phyloP scores from a whole-genome alignment of 345 rosid species.

The Gossypium stocksii region DNA sequence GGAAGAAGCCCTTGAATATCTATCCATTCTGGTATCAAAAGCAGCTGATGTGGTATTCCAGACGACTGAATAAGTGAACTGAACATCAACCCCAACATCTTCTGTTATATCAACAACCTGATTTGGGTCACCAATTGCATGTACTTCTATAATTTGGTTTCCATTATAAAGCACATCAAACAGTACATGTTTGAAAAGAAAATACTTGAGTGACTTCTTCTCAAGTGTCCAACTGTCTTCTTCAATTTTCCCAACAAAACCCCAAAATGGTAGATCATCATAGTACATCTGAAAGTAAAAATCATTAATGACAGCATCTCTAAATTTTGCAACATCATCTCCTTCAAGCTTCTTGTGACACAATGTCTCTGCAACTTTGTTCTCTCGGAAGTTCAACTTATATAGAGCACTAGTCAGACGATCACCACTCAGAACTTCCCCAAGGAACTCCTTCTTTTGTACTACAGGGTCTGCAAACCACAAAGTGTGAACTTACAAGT shows the following conservation, averaged over 20 bases:
- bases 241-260: slow-evolving; percentile 77
- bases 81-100: slow-evolving; percentile 49
- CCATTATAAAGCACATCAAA: slow-evolving; percentile 65
- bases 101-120: slow-evolving; percentile 60
- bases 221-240: slow-evolving; percentile 30
- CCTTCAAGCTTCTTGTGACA: slow-evolving; percentile 46
- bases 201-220: slow-evolving; percentile 38
- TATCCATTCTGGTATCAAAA: slow-evolving; percentile 56
- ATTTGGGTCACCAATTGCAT: slow-evolving; percentile 60
- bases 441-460: slow-evolving; percentile 55
- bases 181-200: slow-evolving; percentile 59
- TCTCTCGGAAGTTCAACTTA: slow-evolving; percentile 51
- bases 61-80: slow-evolving; percentile 68
- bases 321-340: slow-evolving; percentile 47
- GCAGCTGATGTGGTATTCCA: slow-evolving; percentile 59
- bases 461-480: slow-evolving; percentile 49
- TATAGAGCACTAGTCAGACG: slow-evolving; percentile 51
- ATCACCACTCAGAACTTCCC: slow-evolving; percentile 85
- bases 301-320: slow-evolving; percentile 52
- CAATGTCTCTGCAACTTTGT: slow-evolving; percentile 30
- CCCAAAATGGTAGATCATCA: slow-evolving; percentile 92
- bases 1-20: slow-evolving; percentile 50
- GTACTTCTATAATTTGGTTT: slow-evolving; percentile 47
- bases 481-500: slow-evolving; percentile 4
- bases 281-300: slow-evolving; percentile 86